Evolutionary conservation across 225 moss, liverwort and hornwort genomes (phyloP).

Genomic region (Marchantia paleacea): DNA sequence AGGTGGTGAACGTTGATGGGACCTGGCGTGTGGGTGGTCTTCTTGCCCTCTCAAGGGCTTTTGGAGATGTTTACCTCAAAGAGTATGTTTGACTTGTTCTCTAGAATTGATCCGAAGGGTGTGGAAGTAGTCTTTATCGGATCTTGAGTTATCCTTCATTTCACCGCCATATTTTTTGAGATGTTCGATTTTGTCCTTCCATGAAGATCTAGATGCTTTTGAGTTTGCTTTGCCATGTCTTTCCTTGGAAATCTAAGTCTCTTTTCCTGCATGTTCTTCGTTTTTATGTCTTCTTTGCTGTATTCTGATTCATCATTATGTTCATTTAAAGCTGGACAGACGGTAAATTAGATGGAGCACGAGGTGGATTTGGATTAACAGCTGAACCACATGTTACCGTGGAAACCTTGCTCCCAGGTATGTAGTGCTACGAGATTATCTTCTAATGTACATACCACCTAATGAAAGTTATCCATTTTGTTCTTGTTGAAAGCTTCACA

Average conservation of each 20-base stretch:
- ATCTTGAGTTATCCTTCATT: background rate
- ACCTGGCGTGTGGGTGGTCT: conserved; percentile 93
- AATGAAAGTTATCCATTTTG: background rate
- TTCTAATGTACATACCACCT: background rate
- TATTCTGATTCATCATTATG: background rate
- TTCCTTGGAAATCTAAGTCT: background rate
- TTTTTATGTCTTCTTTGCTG: background rate
- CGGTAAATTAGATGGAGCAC: conserved; percentile 56
- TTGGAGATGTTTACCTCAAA: conserved; percentile 92
- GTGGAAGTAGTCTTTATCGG: background rate
- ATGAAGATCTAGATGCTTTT: background rate
- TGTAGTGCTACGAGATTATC: background rate
- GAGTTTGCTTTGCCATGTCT: background rate
- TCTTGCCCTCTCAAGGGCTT: conserved; percentile 83
- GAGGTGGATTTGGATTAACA: conserved; percentile 88
- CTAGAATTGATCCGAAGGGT: background rate
- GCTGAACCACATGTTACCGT: conserved; percentile 87
- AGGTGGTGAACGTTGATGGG: conserved; percentile 88
- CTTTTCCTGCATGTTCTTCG: background rate
- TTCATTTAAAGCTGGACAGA: conserved; percentile 72
- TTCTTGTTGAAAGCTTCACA: background rate
- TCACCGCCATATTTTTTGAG: too few relatives aligned
- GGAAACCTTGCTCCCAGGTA: conserved; percentile 68
- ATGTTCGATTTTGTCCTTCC: background rate
- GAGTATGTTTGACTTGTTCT: conserved; percentile 42